These are phyloP conservation scores for Daldinia loculata DNA, from an alignment of 495 filamentous ascomycete genomes.

Conservation along the genomic window DNA sequence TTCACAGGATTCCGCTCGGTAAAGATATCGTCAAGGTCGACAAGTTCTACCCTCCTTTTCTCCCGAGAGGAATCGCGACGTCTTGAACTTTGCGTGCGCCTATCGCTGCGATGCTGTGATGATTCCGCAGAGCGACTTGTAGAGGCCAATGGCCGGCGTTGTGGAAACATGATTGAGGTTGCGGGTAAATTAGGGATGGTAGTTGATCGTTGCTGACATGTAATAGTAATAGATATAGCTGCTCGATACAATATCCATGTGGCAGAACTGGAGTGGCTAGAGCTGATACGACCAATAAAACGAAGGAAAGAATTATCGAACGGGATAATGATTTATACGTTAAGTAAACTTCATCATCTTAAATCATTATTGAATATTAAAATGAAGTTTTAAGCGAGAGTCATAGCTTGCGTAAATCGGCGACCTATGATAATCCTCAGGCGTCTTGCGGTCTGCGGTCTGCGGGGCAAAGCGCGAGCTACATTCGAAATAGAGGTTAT, in stretches of 20 bases:
- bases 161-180: constrained; percentile 29
- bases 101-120: constrained; percentile 20
- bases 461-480: constrained; percentile 21
- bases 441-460: neutral
- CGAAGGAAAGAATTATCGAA: neutral
- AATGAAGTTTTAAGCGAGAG: constrained; percentile 15
- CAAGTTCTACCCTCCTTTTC: constrained; percentile 28
- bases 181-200: neutral
- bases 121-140: constrained; percentile 10
- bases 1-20: constrained; percentile 10
- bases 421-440: constrained; percentile 22
- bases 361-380: neutral
- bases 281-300: constrained; percentile 2
- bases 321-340: constrained; percentile 2
- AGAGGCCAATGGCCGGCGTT: constrained; percentile 19
- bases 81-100: constrained; percentile 4
- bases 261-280: constrained; percentile 33
- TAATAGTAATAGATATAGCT: constrained; percentile 13
- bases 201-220: constrained; percentile 11
- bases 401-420: neutral
- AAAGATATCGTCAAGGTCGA: constrained; percentile 26
- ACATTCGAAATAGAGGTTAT: neutral
- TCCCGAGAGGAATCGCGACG: constrained; percentile 20
- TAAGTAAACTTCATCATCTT: constrained; percentile 6
- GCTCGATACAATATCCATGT: constrained; percentile 16